Percentiles rank a stretch among this genome's conserved stretches.
These are phyloP conservation scores for Sarocladiaceae sp. DNA, from an alignment of 2,329 filamentous ascomycete species.

Conservation along the genomic window DNA sequence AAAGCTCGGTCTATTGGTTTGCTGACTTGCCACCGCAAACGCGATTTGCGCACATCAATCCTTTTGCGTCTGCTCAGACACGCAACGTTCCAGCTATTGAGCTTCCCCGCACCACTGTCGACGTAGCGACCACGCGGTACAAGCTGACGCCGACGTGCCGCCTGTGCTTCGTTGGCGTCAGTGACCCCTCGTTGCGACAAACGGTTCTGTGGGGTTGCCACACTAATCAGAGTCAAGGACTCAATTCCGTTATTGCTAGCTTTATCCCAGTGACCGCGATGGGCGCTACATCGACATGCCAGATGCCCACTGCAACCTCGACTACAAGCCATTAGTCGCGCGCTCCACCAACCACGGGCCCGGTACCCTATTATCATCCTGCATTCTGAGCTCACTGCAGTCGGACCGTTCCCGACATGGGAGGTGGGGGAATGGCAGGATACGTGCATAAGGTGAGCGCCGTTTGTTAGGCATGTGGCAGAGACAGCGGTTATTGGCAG, in stretches of 20 bases:
- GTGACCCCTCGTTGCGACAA: neutral
- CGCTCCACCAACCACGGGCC: constrained; percentile 5
- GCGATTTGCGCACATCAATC: neutral
- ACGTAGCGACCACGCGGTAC: neutral
- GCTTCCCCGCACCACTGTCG: too few species aligned
- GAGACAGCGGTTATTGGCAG: neutral
- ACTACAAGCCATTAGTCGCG: neutral
- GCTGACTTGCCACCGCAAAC: too few species aligned
- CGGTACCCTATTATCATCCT: constrained; percentile 5
- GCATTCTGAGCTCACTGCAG: neutral
- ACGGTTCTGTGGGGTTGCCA: constrained; percentile 1
- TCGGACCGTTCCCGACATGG: constrained; percentile 6
- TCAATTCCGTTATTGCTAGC: too few species aligned
- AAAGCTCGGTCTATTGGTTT: neutral
- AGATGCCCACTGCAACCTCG: neutral
- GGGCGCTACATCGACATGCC: neutral
- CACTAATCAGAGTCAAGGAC: too few species aligned
- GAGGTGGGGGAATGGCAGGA: neutral
- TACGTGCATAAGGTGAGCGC: neutral
- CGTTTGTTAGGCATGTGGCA: neutral
- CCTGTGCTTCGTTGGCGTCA: neutral
- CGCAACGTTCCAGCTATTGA: too few species aligned
- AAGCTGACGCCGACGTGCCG: constrained; percentile 2
- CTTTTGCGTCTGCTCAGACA: neutral
- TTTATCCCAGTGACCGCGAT: neutral